A percentile compares a stretch with the other conserved stretches of the same genome.
Conservation (phyloP, 176 grass and related monocot species). For the Eleusine indica region DNA sequence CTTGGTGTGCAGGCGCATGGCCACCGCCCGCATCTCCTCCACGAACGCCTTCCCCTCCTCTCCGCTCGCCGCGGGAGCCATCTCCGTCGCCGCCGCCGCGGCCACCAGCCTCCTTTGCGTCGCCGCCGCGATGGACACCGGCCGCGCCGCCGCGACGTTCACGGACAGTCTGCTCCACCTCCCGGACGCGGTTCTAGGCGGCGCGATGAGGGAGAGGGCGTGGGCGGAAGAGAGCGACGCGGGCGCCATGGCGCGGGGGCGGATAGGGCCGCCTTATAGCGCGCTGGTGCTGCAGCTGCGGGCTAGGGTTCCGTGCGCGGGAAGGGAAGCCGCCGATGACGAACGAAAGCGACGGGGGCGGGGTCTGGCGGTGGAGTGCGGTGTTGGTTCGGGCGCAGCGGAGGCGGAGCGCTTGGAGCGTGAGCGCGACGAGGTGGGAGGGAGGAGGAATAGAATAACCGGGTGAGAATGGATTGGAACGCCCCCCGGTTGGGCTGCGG, state of each 20-base stretch:
- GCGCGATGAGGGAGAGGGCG: constrained; percentile 16
- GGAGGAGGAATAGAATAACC: constrained; percentile 25
- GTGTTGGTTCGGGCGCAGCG: constrained; percentile 6
- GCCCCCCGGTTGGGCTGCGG: constrained; percentile 10
- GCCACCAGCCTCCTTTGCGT: constrained; percentile 40
- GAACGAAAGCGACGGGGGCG: not conserved
- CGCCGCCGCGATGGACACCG: not conserved
- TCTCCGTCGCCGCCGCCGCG: constrained; percentile 51
- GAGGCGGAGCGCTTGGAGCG: not conserved
- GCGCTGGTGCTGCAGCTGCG: not conserved
- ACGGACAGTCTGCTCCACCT: constrained; percentile 13
- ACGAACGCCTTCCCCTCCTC: constrained; percentile 69
- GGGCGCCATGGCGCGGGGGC: constrained; percentile 40
- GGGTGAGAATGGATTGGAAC: constrained; percentile 30
- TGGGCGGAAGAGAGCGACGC: constrained; percentile 27
- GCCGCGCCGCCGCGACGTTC: not conserved
- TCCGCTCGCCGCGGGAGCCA: constrained; percentile 41
- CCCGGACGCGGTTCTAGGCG: not conserved
- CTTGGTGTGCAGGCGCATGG: constrained; percentile 89
- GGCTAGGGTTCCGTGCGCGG: constrained; percentile 34
- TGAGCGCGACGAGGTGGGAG: not conserved
- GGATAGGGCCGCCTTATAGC: constrained; percentile 6
- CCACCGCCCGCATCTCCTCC: constrained; percentile 90
- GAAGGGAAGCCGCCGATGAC: constrained; percentile 24
- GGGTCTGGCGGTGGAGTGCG: constrained; percentile 47